Conservation (phyloP, 1,139 yeast genomes). For the Candida labiduridarum region DNA sequence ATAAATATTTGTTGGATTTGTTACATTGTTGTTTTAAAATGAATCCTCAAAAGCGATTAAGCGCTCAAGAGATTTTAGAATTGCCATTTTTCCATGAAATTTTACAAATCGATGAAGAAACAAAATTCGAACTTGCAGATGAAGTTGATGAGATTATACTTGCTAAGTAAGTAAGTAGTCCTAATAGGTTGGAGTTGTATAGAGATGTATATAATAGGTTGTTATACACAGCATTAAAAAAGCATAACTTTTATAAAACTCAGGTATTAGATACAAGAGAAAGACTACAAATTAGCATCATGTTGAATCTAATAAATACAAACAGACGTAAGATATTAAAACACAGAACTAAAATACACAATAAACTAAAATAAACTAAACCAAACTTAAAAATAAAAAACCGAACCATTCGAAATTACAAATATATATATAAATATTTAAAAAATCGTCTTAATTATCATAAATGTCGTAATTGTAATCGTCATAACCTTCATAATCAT, state of each 20-base stretch:
- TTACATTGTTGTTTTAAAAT: constrained; percentile 56
- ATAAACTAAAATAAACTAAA: neutral
- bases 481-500: constrained; percentile 15
- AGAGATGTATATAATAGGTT: no score
- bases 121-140: constrained; percentile 9
- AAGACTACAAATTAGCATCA: neutral
- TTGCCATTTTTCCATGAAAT: constrained; percentile 57
- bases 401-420: neutral
- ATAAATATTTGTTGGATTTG: constrained; percentile 52
- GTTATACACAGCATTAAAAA: no score
- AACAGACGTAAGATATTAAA: constrained; percentile 7
- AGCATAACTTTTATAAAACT: no score
- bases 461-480: constrained; percentile 18
- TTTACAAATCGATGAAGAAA: constrained; percentile 23
- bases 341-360: neutral
- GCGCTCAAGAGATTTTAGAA: constrained; percentile 58
- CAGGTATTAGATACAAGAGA: no score
- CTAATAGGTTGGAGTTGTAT: neutral
- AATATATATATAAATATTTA: neutral
- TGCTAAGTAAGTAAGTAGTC: constrained; percentile 12
- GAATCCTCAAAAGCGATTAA: constrained; percentile 56
- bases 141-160: constrained; percentile 42
- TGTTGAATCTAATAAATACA: neutral
- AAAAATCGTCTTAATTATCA: constrained; percentile 8
- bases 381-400: constrained; percentile 1